Conservation (phyloP, 2,329 filamentous ascomycete genomes). For the Coniosporium tulheliwenetii region DNA sequence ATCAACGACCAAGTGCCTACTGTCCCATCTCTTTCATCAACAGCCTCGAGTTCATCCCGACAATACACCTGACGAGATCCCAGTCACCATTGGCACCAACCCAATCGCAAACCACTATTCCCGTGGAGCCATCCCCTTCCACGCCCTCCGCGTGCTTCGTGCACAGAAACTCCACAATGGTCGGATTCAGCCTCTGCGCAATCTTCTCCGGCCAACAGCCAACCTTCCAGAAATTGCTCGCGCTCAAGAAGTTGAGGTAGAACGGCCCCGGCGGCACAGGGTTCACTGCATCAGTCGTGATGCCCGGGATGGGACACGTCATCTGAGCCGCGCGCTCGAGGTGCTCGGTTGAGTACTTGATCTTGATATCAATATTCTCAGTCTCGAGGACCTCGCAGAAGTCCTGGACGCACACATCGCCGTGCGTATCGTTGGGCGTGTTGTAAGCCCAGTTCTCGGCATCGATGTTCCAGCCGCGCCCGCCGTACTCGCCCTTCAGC, state of each 20-base stretch:
- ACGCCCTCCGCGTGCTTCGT: conserved; percentile 26
- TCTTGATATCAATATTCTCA: conserved; percentile 66
- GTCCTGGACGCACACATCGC: conserved; percentile 75
- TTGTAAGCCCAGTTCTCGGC: conserved; percentile 72
- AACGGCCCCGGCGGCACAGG: conserved; percentile 43
- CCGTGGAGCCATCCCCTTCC: conserved; percentile 47
- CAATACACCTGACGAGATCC: conserved; percentile 74
- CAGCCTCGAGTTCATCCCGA: conserved; percentile 72
- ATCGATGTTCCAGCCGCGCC: conserved; percentile 41
- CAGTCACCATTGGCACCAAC: conserved; percentile 77
- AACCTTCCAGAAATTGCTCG: conserved; percentile 85
- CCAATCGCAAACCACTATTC: conserved; percentile 87
- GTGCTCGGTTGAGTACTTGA: conserved; percentile 56
- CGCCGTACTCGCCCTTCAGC: conserved; percentile 35
- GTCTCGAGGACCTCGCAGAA: conserved; percentile 77
- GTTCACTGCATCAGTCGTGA: conserved; percentile 20
- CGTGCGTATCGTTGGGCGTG: conserved; percentile 58
- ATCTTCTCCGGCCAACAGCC: conserved; percentile 90
- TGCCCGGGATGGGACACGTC: conserved; percentile 20
- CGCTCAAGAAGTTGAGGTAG: conserved; percentile 81
- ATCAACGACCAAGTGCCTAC: no score
- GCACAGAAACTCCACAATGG: conserved; percentile 44
- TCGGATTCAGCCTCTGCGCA: conserved; percentile 74
- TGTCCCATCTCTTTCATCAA: conserved; percentile 12
- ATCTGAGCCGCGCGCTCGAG: conserved; percentile 48